These are phyloP conservation scores for Avena eriantha DNA, from an alignment of 176 grass and related monocot genomes.

Conservation along the genomic window DNA sequence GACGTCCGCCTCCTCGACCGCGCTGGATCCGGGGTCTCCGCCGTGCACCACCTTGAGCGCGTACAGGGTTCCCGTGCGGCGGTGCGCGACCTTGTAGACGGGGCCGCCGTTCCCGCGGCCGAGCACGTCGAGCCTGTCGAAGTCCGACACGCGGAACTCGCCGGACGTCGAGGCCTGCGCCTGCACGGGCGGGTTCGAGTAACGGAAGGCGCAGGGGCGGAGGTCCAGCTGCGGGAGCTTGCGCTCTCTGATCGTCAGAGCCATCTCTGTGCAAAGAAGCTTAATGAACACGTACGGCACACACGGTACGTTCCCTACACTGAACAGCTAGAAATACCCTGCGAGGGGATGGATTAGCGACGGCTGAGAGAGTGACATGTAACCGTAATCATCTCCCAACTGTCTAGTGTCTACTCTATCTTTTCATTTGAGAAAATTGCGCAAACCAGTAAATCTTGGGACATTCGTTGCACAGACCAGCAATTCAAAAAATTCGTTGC, in stretches of 20 bases:
- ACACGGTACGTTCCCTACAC: no score
- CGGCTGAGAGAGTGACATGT: neutral
- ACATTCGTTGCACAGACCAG: no score
- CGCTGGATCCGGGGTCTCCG: neutral
- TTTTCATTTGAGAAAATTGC: no score
- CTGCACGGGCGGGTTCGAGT: neutral
- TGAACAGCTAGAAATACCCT: neutral
- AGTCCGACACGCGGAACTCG: constrained; percentile 30
- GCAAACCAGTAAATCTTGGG: no score
- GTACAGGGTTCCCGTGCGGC: constrained; percentile 44
- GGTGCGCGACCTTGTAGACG: constrained; percentile 62
- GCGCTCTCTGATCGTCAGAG: constrained; percentile 39
- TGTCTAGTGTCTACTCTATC: neutral
- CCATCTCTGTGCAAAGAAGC: constrained; percentile 6
- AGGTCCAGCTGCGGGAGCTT: constrained; percentile 40
- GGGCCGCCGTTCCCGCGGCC: constrained; percentile 60
- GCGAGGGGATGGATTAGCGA: no score
- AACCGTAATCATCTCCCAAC: neutral
- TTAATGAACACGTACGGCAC: no score
- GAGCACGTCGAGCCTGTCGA: constrained; percentile 48
- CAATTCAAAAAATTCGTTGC: no score
- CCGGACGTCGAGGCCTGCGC: constrained; percentile 32
- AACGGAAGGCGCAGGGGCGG: constrained; percentile 44
- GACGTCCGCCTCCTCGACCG: neutral
- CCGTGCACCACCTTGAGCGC: constrained; percentile 41